These are phyloP conservation scores for Helotiales sp. DNA, from an alignment of 2,329 filamentous ascomycete species.

Conservation along the genomic window DNA sequence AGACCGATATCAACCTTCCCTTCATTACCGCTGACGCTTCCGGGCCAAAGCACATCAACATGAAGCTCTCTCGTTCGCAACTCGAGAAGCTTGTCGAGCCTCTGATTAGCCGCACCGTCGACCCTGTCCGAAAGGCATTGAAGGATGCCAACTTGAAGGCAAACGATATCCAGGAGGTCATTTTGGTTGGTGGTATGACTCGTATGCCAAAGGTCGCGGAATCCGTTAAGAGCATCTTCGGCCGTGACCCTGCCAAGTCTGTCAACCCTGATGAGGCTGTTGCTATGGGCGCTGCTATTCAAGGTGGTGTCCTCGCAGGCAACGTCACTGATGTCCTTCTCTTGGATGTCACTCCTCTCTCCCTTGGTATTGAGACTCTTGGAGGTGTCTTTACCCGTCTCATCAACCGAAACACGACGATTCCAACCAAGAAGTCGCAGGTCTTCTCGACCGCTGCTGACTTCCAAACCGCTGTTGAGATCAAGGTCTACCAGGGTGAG, in stretches of 20 bases:
- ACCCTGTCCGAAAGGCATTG: conserved; percentile 92
- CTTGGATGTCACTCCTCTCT: conserved; percentile 92
- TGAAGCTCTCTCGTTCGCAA: conserved; percentile 88
- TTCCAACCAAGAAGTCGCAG: conserved; percentile 99
- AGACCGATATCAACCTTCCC: conserved; percentile 97
- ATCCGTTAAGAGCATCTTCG: conserved; percentile 95
- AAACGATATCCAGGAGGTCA: conserved; percentile 96
- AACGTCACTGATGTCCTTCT: conserved; percentile 95
- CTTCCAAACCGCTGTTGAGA: conserved; percentile 98
- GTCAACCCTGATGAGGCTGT: conserved; percentile 99
- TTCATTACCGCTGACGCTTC: conserved; percentile 97
- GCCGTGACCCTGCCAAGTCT: conserved; percentile 93
- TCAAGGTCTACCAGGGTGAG: conserved; percentile 99
- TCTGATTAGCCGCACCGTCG: conserved; percentile 81
- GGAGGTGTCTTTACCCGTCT: conserved; percentile 97
- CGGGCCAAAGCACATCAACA: conserved; percentile 97
- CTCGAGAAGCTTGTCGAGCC: conserved; percentile 92
- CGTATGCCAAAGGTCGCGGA: conserved; percentile 98
- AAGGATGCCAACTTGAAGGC: conserved; percentile 91
- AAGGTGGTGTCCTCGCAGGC: conserved; percentile 94
- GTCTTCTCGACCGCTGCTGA: conserved; percentile 97
- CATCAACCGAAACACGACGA: conserved; percentile 99
- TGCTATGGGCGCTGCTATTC: conserved; percentile 94
- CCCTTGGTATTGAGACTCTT: conserved; percentile 96
- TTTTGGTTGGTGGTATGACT: conserved; percentile 98